Evolutionary conservation across 2,329 filamentous ascomycete genomes (phyloP).

Genomic region (Gaeumannomyces sp.): DNA sequence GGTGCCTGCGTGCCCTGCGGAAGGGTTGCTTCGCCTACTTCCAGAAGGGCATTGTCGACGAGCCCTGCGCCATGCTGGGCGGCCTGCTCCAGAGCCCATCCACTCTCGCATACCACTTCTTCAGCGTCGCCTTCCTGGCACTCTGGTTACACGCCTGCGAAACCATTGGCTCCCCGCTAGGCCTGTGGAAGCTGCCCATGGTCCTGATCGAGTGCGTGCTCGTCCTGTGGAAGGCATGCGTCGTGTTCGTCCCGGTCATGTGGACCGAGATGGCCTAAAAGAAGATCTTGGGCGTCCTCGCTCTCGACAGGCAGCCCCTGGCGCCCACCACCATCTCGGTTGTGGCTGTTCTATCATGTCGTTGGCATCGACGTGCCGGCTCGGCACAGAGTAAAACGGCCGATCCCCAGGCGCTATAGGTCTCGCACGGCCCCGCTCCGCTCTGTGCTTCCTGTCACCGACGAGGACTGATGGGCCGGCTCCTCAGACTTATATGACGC

Average conservation of each 20-base stretch:
- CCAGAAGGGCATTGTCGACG: constrained; percentile 65
- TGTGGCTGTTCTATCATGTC: background rate
- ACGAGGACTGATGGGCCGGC: background rate
- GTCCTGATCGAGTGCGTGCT: constrained; percentile 58
- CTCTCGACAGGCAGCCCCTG: background rate
- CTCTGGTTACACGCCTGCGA: constrained; percentile 57
- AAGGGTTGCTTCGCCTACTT: constrained; percentile 93
- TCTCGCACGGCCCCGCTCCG: background rate
- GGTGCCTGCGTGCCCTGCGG: constrained; percentile 72
- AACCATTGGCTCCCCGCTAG: constrained; percentile 36
- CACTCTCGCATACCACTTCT: constrained; percentile 87
- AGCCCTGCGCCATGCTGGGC: constrained; percentile 73
- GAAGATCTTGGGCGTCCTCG: background rate
- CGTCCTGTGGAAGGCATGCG: constrained; percentile 73
- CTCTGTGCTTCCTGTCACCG: background rate
- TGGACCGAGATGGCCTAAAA: constrained; percentile 29
- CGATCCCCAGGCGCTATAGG: too few relatives aligned
- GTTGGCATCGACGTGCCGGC: background rate
- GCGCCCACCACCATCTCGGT: background rate
- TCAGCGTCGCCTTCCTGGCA: constrained; percentile 71
- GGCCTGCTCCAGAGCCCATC: constrained; percentile 73
- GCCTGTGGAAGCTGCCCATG: constrained; percentile 56
- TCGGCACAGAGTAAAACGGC: background rate
- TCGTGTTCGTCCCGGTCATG: constrained; percentile 79
- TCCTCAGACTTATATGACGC: background rate